Evolutionary conservation across 345 rosid species (phyloP).

Genomic region (Dovyalis caffra): DNA sequence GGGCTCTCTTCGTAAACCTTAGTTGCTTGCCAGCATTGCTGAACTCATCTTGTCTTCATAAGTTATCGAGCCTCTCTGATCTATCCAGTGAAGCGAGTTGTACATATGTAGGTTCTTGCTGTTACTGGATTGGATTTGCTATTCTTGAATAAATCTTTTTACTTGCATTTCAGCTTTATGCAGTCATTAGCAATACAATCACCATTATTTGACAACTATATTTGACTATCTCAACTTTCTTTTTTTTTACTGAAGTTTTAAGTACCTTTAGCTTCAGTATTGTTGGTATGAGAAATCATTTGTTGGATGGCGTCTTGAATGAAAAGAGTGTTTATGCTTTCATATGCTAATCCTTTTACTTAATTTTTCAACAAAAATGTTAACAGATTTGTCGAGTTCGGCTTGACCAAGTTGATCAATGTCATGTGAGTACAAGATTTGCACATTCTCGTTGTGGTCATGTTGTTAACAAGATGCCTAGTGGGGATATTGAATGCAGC

Average conservation of each 20-base stretch:
- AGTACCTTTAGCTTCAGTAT: neutral
- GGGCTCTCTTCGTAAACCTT: conserved; percentile 66
- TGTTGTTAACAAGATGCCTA: conserved; percentile 43
- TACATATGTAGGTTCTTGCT: conserved; percentile 38
- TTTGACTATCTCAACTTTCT: neutral
- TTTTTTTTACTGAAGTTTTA: neutral
- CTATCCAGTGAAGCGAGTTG: conserved; percentile 40
- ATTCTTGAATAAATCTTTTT: neutral
- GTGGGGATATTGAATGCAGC: conserved; percentile 49
- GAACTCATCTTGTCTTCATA: conserved; percentile 78
- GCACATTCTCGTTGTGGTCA: conserved; percentile 69
- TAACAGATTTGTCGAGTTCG: conserved; percentile 68
- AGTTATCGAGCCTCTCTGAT: conserved; percentile 53
- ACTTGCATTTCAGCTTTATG: neutral
- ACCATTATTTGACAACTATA: neutral
- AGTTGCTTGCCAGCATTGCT: conserved; percentile 84
- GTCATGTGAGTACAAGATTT: conserved; percentile 57
- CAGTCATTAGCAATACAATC: neutral
- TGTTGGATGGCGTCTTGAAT: neutral
- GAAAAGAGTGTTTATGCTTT: neutral
- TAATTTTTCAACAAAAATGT: neutral
- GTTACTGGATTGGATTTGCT: neutral
- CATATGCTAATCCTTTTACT: conserved; percentile 1
- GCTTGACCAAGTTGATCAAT: conserved; percentile 67
- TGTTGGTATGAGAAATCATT: neutral